Conservation (phyloP, 768 basidiomycete species). For the Tephrocybe sp. region DNA sequence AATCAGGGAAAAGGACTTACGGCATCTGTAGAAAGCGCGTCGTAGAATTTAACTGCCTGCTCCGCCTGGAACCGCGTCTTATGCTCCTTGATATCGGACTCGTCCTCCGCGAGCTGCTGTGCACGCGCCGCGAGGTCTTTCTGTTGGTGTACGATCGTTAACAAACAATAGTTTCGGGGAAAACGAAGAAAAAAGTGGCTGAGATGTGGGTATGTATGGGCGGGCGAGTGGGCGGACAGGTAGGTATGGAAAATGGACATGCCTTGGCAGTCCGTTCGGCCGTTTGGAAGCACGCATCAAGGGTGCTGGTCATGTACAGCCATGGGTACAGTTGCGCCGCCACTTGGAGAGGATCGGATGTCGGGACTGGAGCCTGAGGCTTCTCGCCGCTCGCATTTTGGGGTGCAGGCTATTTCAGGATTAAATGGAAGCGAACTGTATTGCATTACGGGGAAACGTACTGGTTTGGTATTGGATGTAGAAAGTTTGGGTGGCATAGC, state of each 20-base stretch:
- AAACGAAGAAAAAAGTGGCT: too few relatives aligned
- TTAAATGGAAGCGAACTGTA: neutral
- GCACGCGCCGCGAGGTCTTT: constrained; percentile 35
- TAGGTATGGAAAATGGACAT: neutral
- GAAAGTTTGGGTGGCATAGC: neutral
- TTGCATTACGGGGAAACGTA: neutral
- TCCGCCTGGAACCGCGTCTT: constrained; percentile 44
- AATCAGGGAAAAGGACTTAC: constrained; percentile 28
- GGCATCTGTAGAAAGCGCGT: constrained; percentile 37
- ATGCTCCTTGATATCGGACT: constrained; percentile 41
- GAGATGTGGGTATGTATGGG: neutral
- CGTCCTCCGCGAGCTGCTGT: constrained; percentile 35
- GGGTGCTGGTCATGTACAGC: constrained; percentile 57
- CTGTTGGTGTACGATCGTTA: constrained; percentile 19
- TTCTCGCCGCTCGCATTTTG: neutral
- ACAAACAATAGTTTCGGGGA: too few relatives aligned
- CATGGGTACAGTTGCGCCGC: constrained; percentile 59
- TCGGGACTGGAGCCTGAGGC: constrained; percentile 23
- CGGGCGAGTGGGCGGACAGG: neutral
- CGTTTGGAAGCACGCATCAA: constrained; percentile 19
- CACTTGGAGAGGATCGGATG: constrained; percentile 42
- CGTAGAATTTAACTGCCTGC: constrained; percentile 41
- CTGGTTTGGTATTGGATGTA: constrained; percentile 1
- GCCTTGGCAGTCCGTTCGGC: constrained; percentile 29
- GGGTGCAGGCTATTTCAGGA: constrained; percentile 10